Percentiles rank a stretch among this genome's conserved stretches.
Evolutionary conservation across 768 basidiomycete genomes (phyloP).

Genomic region (Russula virescens): DNA sequence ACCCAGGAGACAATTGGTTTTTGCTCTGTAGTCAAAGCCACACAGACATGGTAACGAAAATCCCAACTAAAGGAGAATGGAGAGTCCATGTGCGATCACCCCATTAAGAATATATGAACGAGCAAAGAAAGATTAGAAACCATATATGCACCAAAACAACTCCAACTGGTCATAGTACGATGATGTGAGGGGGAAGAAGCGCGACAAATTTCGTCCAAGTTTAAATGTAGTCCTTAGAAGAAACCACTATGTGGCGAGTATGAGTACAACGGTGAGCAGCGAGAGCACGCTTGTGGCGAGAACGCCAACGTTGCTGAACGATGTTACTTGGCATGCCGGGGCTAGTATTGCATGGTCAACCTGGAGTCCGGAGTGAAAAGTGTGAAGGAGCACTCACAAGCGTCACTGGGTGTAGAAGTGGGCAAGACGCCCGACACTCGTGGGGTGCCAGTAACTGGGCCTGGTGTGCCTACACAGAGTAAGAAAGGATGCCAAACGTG

Average conservation of each 20-base stretch:
- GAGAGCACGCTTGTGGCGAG: background rate
- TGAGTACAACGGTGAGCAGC: slow-evolving; percentile 1
- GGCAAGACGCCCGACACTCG: background rate
- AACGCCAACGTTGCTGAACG: background rate
- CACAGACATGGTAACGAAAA: no score
- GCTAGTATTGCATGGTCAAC: background rate
- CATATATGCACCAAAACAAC: no score
- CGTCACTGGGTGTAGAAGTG: background rate
- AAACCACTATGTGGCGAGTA: background rate
- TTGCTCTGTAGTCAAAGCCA: no score
- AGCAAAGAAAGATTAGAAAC: no score
- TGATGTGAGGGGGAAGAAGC: no score
- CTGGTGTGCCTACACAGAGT: background rate
- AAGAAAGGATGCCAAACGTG: background rate
- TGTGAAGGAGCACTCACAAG: background rate
- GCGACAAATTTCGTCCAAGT: no score
- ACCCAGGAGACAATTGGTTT: no score
- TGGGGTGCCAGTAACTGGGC: background rate
- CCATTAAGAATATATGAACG: no score
- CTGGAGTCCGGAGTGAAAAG: background rate
- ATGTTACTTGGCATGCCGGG: background rate
- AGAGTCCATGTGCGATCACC: no score
- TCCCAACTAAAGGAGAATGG: no score
- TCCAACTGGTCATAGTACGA: no score
- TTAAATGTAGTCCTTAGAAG: slow-evolving; percentile 32